phyloP scores from a whole-genome alignment of 2,329 filamentous ascomycete genomes.

The Aotearoamyces nothofagi region DNA sequence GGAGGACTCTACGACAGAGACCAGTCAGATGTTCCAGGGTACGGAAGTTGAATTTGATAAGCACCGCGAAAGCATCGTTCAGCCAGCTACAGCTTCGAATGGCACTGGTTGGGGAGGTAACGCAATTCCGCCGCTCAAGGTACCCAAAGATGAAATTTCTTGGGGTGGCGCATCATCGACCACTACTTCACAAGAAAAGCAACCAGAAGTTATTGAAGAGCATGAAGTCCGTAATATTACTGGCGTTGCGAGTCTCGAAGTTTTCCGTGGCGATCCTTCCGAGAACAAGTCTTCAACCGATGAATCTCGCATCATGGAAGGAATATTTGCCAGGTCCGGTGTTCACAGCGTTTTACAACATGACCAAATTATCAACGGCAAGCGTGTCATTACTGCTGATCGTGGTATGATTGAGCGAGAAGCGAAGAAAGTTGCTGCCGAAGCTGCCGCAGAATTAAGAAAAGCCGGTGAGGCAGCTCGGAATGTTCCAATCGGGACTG shows the following conservation, averaged over 20 bases:
- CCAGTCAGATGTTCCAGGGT: slow-evolving; percentile 74
- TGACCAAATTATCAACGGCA: slow-evolving; percentile 75
- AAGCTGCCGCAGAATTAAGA: slow-evolving; percentile 63
- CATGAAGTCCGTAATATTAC: slow-evolving; percentile 36
- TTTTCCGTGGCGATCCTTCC: slow-evolving; percentile 35
- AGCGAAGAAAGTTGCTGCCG: slow-evolving; percentile 62
- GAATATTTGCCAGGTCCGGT: slow-evolving; percentile 72
- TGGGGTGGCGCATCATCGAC: not conserved
- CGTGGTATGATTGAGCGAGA: slow-evolving; percentile 66
- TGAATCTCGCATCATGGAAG: slow-evolving; percentile 71
- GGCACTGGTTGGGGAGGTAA: not conserved
- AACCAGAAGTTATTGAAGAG: not conserved
- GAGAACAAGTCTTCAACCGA: slow-evolving; percentile 29
- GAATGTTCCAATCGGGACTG: slow-evolving; percentile 62
- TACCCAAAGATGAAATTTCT: slow-evolving; percentile 5
- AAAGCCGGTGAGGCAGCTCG: slow-evolving; percentile 59
- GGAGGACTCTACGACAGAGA: slow-evolving; percentile 60
- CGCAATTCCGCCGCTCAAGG: slow-evolving; percentile 1
- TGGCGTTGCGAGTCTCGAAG: slow-evolving; percentile 49
- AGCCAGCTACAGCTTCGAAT: slow-evolving; percentile 1
- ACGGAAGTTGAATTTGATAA: slow-evolving; percentile 53
- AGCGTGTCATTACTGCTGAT: slow-evolving; percentile 57
- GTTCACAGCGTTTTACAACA: slow-evolving; percentile 90
- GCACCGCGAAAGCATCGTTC: slow-evolving; percentile 4
- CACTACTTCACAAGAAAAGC: slow-evolving; percentile 8